Base-by-base conservation (phyloP, 495 filamentous ascomycete species). In the Articulospora tetracladia region DNA sequence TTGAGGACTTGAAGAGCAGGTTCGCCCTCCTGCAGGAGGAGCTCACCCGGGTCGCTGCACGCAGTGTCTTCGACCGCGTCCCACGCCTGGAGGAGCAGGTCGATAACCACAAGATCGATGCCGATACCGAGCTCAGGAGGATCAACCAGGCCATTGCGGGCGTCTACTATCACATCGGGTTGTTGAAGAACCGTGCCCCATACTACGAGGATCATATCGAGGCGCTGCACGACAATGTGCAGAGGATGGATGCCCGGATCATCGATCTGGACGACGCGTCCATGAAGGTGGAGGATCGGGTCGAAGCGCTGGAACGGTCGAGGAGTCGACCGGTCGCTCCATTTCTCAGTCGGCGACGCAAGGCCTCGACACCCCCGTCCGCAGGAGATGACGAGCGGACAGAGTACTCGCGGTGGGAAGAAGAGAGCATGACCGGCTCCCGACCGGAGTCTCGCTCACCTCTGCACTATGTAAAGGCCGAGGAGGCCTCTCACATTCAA, bases 251-350 rank as follows among this genome's bases (percentile, higher is more conserved):
- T 7, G 73, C 75, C 25, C 69, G 73, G 19, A 65, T 81, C 24
- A 68, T 79, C 55, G 76, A 81, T 41, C 71, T 81, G 41, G 70
- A 76, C 28, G 79, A 83, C 60, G 78, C 78, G 55, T 76, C 77
- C 48, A 75, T 80, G 57, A 72, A 69, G 25, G 62, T 83, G 52
- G 79, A 81, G 63, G 79, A 81, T 55, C 74, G 78, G 25, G 70
- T 83, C 22, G 78, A 83, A 50, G 75, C 72, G 26, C 59, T 81
- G 27, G 77, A 80, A 59, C 72, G 65, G 25, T 50, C 48, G 13
- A n/a, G 49, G 11, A 13, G n/a, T 3, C n/a, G 46, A 59, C 24
- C 58, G 52, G 13, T 48, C 39, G 48, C 50, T 58, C 23, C 58
- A 20, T 17, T 66, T 57, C 48, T 60, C 63, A 60, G 68, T 66